Evolutionary conservation across 768 basidiomycete genomes (phyloP).

Genomic region (Wakefieldia striispora): DNA sequence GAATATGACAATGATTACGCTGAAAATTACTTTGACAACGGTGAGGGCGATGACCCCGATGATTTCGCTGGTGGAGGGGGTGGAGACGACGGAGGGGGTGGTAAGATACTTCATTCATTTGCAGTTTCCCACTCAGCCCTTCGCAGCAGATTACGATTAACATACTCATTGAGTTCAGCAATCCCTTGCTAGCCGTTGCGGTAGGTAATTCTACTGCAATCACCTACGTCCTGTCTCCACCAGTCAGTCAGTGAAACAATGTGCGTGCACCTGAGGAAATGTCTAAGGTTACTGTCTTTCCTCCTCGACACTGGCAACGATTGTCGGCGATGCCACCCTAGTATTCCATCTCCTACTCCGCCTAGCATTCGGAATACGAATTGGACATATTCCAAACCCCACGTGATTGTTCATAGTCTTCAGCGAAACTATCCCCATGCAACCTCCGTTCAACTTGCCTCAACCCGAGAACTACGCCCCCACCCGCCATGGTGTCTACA

Average conservation of each 20-base stretch:
- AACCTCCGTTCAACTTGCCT: not conserved
- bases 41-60: constrained; percentile 78
- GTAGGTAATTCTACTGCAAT: constrained; percentile 2
- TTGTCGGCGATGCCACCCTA: too few relatives aligned
- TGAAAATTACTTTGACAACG: constrained; percentile 89
- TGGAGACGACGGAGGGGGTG: constrained; percentile 63
- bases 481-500: constrained; percentile 18
- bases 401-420: constrained; percentile 18
- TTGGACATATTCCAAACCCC: constrained; percentile 9
- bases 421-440: not conserved
- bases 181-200: not conserved
- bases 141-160: constrained; percentile 28
- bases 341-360: too few relatives aligned
- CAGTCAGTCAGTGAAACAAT: not conserved
- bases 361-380: not conserved
- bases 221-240: not conserved
- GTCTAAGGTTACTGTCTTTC: not conserved
- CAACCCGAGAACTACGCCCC: constrained; percentile 4
- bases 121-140: not conserved
- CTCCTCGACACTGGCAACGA: too few relatives aligned
- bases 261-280: not conserved
- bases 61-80: constrained; percentile 72
- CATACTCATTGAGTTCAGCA: not conserved
- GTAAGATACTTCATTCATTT: constrained; percentile 19
- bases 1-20: constrained; percentile 92